phyloP scores from a whole-genome alignment of 768 basidiomycete species.

The Termitomyces sp. region DNA sequence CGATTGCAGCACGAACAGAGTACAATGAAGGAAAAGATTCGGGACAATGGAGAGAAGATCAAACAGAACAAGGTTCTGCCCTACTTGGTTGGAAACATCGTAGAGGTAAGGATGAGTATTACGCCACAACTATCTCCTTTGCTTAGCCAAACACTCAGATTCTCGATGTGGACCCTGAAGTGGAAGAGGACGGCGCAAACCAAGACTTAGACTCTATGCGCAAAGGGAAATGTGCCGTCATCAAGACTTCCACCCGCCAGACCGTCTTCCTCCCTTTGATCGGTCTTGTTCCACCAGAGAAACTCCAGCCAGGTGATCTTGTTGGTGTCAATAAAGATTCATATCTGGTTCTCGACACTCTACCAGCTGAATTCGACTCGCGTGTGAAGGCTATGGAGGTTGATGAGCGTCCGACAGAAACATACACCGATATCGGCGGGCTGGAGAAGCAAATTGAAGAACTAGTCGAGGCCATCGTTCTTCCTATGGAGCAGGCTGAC shows the following conservation, averaged over 20 bases:
- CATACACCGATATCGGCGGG: constrained; percentile 96
- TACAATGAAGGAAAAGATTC: constrained; percentile 98
- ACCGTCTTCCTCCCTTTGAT: constrained; percentile 98
- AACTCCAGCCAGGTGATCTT: constrained; percentile 87
- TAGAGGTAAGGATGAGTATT: constrained; percentile 63
- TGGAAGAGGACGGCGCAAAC: constrained; percentile 92
- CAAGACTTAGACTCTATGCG: constrained; percentile 94
- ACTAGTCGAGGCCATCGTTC: constrained; percentile 93
- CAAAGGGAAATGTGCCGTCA: constrained; percentile 96
- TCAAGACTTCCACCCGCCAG: constrained; percentile 98
- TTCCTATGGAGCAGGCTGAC: constrained; percentile 98
- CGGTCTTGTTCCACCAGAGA: constrained; percentile 90
- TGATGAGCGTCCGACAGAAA: constrained; percentile 95
- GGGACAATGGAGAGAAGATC: constrained; percentile 96
- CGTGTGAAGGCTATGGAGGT: constrained; percentile 99
- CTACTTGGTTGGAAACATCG: constrained; percentile 95
- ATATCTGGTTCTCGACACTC: constrained; percentile 90
- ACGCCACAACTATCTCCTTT: constrained; percentile 4
- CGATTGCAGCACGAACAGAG: constrained; percentile 91
- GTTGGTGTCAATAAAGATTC: constrained; percentile 99
- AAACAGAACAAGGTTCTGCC: constrained; percentile 99
- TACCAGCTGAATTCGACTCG: constrained; percentile 96
- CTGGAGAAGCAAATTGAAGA: constrained; percentile 99
- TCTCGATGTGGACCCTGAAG: constrained; percentile 89
- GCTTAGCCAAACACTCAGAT: constrained; percentile 47